Percentiles rank a stretch among this genome's conserved stretches.
Evolutionary conservation across 2,329 filamentous ascomycete genomes (phyloP).

Genomic region (Venturia oleaginea): DNA sequence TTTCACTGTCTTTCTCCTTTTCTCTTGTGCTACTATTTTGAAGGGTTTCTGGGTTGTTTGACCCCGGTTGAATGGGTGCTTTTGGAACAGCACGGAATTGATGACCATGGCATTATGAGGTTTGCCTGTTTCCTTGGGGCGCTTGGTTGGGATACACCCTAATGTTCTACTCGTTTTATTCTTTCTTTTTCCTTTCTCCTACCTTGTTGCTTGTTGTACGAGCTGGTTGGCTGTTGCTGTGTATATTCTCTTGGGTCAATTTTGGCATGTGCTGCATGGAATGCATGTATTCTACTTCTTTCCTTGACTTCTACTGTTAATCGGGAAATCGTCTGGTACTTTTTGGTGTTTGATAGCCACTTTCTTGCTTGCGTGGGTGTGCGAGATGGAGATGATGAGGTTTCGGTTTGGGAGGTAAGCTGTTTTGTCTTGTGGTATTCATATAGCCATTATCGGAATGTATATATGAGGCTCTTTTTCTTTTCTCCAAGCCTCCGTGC

Average conservation of each 20-base stretch:
- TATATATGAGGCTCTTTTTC: background rate
- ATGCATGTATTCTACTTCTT: background rate
- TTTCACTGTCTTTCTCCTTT: background rate
- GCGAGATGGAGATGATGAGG: background rate
- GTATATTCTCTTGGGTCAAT: background rate
- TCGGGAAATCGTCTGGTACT: background rate
- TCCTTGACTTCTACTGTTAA: background rate
- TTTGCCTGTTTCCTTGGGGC: background rate
- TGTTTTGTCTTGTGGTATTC: background rate
- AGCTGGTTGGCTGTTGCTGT: background rate
- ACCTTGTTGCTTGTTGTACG: background rate
- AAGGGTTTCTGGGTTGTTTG: background rate
- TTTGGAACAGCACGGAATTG: background rate
- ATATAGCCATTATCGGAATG: background rate
- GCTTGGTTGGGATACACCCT: background rate
- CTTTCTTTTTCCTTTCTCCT: background rate
- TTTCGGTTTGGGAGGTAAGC: background rate
- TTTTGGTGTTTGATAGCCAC: background rate
- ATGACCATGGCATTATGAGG: slow-evolving; percentile 5
- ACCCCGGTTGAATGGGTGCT: background rate
- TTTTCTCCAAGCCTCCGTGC: background rate
- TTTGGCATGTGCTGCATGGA: background rate
- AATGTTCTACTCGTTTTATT: background rate
- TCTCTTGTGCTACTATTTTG: background rate
- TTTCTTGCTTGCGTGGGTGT: background rate